Evolutionary conservation across 805 yeast species (phyloP).

Genomic region (Candida xiaguanensis): DNA sequence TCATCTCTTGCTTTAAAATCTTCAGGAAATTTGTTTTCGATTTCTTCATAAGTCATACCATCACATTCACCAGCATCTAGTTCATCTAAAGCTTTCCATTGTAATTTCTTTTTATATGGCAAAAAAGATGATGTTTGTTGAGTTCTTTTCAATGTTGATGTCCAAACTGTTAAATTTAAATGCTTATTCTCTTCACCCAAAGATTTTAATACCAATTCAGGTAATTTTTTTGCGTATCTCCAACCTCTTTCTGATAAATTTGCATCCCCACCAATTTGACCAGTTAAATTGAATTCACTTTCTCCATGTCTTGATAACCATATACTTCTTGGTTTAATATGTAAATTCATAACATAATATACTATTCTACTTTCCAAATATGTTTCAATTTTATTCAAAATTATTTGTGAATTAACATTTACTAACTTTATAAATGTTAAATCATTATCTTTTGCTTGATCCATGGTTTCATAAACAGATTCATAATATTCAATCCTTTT

Average conservation of each 20-base stretch:
- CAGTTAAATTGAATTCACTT: slow-evolving; percentile 84
- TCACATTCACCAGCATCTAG: slow-evolving; percentile 97
- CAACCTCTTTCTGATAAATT: slow-evolving; percentile 79
- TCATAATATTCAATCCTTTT: slow-evolving; percentile 74
- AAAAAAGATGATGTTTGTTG: slow-evolving; percentile 85
- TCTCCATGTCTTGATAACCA: slow-evolving; percentile 98
- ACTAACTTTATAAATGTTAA: slow-evolving; percentile 83
- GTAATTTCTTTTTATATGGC: slow-evolving; percentile 70
- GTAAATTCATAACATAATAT: slow-evolving; percentile 92
- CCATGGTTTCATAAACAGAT: slow-evolving; percentile 72
- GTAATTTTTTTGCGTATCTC: slow-evolving; percentile 77
- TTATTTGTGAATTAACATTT: slow-evolving; percentile 83
- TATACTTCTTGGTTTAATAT: slow-evolving; percentile 85
- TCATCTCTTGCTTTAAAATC: slow-evolving; percentile 96
- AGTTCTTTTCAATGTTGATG: slow-evolving; percentile 86
- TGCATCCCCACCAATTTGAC: slow-evolving; percentile 95
- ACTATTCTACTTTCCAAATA: slow-evolving; percentile 91
- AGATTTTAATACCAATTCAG: slow-evolving; percentile 65
- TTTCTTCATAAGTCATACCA: slow-evolving; percentile 94
- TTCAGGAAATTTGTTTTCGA: slow-evolving; percentile 80
- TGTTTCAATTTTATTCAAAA: slow-evolving; percentile 81
- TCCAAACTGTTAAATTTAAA: slow-evolving; percentile 81
- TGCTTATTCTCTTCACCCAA: slow-evolving; percentile 53
- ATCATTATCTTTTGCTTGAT: slow-evolving; percentile 51
- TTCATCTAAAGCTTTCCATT: slow-evolving; percentile 97